Evolutionary conservation across 768 basidiomycete genomes (phyloP), one percentile per base, ranked within the genome.

Genomic region (Pluteus cervinus): DNA sequence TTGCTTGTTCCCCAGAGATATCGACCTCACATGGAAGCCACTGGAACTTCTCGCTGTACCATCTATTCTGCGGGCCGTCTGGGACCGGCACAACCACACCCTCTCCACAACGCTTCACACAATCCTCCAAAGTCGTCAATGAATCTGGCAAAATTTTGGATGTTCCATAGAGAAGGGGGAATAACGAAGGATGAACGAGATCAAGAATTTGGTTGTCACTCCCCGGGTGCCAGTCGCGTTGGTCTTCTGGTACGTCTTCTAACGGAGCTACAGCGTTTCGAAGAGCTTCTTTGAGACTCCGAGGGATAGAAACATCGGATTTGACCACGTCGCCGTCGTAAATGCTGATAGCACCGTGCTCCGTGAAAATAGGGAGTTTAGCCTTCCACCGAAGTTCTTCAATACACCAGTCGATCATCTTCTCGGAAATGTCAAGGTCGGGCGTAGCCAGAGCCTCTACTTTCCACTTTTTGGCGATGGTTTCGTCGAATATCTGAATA

Each of bases 151-250:
- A 37, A 14, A 52, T 41, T 11, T 38, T 39, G 2, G 56, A 60
- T 14, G 46, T 47, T 11, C 54, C 61, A 39, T 63, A 65, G 5
- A 60, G 49, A 1, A 68, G 33, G 16, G 55, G 56, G 45, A 57
- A 70, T 2, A 70, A 56, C 5, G 68, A 62, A 28, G 69, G 68
- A 39, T 71, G 66, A 2, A 68, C 62, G 24, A 70, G 55, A 40
- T 70, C 67, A n/a, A 72, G 61, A 1, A 71, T 69, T 32, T 60
- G 60, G 2, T 51, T 48, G 39, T 69, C 50, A 1, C 65, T 63
- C 2, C 60, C 55, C 3, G 68, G 68, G 45, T 69, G 68, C 69
- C 68, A 72, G 45, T 72, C 69, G 18, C 60, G 56, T 41, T 55
- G 24, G 0, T 52, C 46, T 4, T 56, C 56, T 0, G 62, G 57